Evolutionary conservation across 177 flowering plant genomes (phyloP), one percentile per base, ranked within the genome.

Genomic region (Tripterygium wilfordii): DNA sequence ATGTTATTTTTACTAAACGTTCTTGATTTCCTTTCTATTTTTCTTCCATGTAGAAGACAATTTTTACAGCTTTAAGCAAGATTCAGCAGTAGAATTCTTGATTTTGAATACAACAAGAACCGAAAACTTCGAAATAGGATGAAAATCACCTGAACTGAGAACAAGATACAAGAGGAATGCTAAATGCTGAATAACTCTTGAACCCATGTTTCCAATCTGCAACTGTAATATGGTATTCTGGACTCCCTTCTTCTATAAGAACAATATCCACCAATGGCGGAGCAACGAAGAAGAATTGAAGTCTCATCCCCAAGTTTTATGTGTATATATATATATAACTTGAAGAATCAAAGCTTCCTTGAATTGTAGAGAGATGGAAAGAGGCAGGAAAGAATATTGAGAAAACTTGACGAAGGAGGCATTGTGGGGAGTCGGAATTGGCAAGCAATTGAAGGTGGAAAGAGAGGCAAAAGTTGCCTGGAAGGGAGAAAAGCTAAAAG

Each of bases 341-440:
- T 17, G 69, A 65, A 66, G 95, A 86, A 86, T 79, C 86, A 56
- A 37, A 77, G 82, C 64, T 72, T 84, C 73, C 86, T 80, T 79
- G 76, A 63, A 40, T 51, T 42, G 64, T 36, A 67, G 68, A 71
- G 58, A 48, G 58, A 55, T 18, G 19, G 44, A 33, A 35, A 56
- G 29, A 42, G 38, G 14, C 5, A 40, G 57, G 63, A 48, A 51
- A 60, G 77, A 79, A 88, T 79, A 81, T 65, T 35, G n/a, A 75
- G 91, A 64, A 83, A 74, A 89, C 95, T 86, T 89, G 79, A 79
- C 85, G 60, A 62, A 76, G 61, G 90, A 75, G 95, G 84, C 56
- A 79, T 64, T 54, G n/a, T 56, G 39, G 66, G 58, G 69, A 51
- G 79, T 45, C 72, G 64, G 65, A 51, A 56, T 63, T 35, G 44